Conservation (phyloP, 139 green algal genomes). For the Chlorella sp. region DNA sequence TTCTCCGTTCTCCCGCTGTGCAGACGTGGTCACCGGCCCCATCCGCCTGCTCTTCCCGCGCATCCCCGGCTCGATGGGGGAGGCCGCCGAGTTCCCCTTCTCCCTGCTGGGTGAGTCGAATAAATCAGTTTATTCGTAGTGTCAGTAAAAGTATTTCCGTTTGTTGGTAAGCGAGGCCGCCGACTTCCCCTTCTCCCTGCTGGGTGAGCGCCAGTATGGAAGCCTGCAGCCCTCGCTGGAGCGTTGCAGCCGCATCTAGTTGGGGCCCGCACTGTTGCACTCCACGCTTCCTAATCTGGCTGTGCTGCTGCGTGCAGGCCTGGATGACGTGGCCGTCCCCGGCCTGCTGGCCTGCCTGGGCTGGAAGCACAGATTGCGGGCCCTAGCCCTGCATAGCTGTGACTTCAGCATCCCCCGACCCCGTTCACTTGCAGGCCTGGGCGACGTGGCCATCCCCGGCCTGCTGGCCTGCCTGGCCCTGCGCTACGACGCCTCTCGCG, state of each 20-base stretch:
- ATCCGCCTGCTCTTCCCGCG: constrained; percentile 88
- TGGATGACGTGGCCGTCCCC: constrained; percentile 92
- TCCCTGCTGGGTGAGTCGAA: constrained; percentile 66
- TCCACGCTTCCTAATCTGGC: too few relatives aligned
- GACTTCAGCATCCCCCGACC: too few relatives aligned
- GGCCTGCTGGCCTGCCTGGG: constrained; percentile 83
- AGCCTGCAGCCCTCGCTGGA: too few relatives aligned
- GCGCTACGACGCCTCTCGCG: constrained; percentile 76
- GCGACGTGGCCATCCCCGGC: constrained; percentile 91
- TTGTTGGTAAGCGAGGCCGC: too few relatives aligned
- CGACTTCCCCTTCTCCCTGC: constrained; percentile 81
- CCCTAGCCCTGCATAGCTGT: too few relatives aligned
- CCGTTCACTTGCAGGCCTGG: constrained; percentile 63
- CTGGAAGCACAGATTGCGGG: too few relatives aligned
- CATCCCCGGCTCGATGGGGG: constrained; percentile 41
- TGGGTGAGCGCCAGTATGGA: too few relatives aligned
- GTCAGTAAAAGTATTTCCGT: too few relatives aligned
- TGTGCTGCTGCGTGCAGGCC: too few relatives aligned
- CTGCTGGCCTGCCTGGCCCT: constrained; percentile 82
- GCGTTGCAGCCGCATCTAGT: too few relatives aligned
- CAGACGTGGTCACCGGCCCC: constrained; percentile 69
- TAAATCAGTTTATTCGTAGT: too few relatives aligned
- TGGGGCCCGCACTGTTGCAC: too few relatives aligned
- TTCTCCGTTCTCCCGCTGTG: neutral
- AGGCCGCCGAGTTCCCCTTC: constrained; percentile 81